phyloP scores from a whole-genome alignment of 768 basidiomycete species.

The Cystofilobasidium macerans region DNA sequence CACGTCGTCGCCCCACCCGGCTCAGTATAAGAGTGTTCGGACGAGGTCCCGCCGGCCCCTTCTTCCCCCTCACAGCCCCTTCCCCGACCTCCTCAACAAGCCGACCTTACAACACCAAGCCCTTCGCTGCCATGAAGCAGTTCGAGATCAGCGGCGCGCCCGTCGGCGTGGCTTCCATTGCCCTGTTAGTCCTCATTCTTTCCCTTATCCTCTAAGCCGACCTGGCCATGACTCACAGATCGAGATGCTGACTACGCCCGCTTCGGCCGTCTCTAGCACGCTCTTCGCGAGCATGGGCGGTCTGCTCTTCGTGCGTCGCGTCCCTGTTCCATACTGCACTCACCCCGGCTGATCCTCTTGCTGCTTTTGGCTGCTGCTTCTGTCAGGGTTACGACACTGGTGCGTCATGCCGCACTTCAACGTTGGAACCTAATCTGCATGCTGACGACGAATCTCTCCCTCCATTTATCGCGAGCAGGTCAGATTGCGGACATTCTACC shows the following conservation, averaged over 20 bases:
- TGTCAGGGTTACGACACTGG: too few species aligned
- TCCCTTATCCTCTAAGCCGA: not conserved
- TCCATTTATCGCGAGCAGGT: not conserved
- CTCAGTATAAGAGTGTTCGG: not conserved
- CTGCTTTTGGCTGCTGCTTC: not conserved
- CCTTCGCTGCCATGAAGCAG: not conserved
- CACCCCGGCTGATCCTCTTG: not conserved
- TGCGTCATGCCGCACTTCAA: too few species aligned
- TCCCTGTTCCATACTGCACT: too few species aligned
- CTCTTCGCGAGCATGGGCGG: too few species aligned
- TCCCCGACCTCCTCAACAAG: not conserved
- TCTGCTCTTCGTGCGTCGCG: too few species aligned
- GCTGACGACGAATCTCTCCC: too few species aligned
- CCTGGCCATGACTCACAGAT: too few species aligned
- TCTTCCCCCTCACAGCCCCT: not conserved
- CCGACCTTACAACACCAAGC: not conserved
- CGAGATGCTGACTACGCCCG: not conserved
- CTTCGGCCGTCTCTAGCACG: too few species aligned
- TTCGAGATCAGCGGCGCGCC: conserved; percentile 4
- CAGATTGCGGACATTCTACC: too few species aligned
- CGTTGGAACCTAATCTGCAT: too few species aligned
- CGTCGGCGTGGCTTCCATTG: not conserved
- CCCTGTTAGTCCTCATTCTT: not conserved
- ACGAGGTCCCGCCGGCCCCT: not conserved
- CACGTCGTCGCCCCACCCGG: not conserved